Evolutionary conservation across 306 rosid genomes (phyloP), one percentile per base, ranked within the genome.

Genomic region (Acacia acuminata): DNA sequence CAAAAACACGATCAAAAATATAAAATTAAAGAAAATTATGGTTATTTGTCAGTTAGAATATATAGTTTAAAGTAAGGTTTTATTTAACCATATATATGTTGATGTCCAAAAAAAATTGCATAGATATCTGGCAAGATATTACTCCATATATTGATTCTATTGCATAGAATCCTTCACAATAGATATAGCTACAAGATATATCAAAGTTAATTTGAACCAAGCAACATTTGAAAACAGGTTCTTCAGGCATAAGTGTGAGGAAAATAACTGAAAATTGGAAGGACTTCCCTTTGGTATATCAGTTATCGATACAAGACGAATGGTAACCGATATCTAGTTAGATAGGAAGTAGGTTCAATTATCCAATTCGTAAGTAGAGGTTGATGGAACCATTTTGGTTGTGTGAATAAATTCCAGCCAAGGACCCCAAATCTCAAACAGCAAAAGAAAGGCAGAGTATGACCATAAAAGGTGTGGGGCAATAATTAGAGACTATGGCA

Each of bases 11-110:
- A 69, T 58, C 48, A 40, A 61, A 25, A 17, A 27, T 9, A 70
- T 60, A 42, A 70, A 79, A 48, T 40, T n/a, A 45, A 58, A 25
- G 13, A 44, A 16, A n/a, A n/a, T n/a, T n/a, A n/a, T n/a, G n/a
- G n/a, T n/a, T n/a, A n/a, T n/a, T n/a, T n/a, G n/a, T n/a, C 76
- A 36, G 38, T 76, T 81, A 70, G 82, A 65, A 71, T 40, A 50
- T 58, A 51, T 65, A 85, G 73, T 53, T 72, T 65, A 38, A 78
- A 74, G 53, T 73, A 13, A 25, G 40, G 11, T 38, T 47, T 76
- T 66, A 71, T 70, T 48, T 47, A 0, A 61, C 51, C 7, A 84
- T 53, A 32, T 77, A 77, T 50, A 70, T 53, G 25, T 77, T 65
- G 76, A 61, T 10, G 16, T 17, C 66, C n/a, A n/a, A n/a, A n/a